Evolutionary conservation across 148 eudicot species (phyloP).

Genomic region (Nepenthes gracilis): DNA sequence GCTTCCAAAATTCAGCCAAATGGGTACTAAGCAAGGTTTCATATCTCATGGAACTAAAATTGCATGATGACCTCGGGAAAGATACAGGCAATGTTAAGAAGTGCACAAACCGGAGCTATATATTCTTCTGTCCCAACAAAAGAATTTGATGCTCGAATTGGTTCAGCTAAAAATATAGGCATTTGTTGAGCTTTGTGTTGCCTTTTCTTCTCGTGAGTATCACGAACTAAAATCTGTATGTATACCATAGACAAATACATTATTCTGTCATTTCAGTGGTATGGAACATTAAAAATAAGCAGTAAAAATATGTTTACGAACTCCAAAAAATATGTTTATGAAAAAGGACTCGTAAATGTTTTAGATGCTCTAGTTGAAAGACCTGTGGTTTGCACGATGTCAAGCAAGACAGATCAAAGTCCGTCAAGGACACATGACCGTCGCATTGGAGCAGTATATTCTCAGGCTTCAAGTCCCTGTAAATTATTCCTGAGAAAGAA

Average conservation of each 20-base stretch:
- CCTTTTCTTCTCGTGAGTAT: constrained; percentile 53
- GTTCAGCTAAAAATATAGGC: constrained; percentile 95
- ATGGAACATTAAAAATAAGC: too few species aligned
- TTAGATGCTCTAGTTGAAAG: constrained; percentile 1
- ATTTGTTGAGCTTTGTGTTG: constrained; percentile 47
- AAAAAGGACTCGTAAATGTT: too few species aligned
- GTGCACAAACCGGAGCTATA: constrained; percentile 84
- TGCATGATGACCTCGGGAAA: not conserved
- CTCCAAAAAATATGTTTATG: too few species aligned
- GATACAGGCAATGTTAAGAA: not conserved
- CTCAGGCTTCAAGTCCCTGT: constrained; percentile 96
- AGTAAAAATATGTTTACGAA: too few species aligned
- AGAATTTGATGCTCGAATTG: constrained; percentile 94
- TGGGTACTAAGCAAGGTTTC: not conserved
- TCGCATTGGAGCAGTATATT: constrained; percentile 71
- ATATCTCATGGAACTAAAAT: not conserved
- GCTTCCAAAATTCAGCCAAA: too few species aligned
- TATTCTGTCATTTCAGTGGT: too few species aligned
- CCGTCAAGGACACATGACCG: constrained; percentile 87
- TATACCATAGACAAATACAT: not conserved
- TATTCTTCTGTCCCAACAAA: constrained; percentile 99
- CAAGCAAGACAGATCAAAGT: constrained; percentile 94
- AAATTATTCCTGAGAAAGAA: constrained; percentile 54
- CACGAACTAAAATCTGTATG: constrained; percentile 62
- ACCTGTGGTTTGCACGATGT: constrained; percentile 99